These are phyloP conservation scores for Yarrowia yakushimensis DNA, from an alignment of 805 yeast species.

Conservation along the genomic window DNA sequence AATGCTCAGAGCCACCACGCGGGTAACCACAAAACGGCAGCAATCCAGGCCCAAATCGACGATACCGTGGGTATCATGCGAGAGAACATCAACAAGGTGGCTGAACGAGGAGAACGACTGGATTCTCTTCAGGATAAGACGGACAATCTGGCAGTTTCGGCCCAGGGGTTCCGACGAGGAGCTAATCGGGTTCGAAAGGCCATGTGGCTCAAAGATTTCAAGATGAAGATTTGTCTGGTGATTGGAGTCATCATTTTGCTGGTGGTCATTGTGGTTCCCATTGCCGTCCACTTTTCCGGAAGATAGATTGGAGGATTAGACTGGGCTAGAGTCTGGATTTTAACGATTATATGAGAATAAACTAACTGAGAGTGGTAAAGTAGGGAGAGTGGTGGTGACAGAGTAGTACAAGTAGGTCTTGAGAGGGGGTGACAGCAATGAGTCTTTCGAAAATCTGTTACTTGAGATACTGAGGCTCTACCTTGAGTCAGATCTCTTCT, in stretches of 20 bases:
- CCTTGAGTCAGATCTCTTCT: too few relatives aligned
- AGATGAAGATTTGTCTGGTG: constrained; percentile 87
- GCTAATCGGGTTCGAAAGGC: constrained; percentile 96
- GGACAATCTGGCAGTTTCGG: constrained; percentile 84
- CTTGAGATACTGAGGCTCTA: too few relatives aligned
- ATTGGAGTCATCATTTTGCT: constrained; percentile 67
- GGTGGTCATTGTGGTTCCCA: constrained; percentile 16
- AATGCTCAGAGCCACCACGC: not conserved
- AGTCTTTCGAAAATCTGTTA: too few relatives aligned
- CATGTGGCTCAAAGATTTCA: constrained; percentile 99
- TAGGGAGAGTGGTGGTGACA: too few relatives aligned
- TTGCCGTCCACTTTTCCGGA: constrained; percentile 12
- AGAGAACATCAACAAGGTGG: constrained; percentile 92
- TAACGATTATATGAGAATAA: not conserved
- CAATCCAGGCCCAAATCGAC: constrained; percentile 86
- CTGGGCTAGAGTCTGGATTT: not conserved
- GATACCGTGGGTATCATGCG: constrained; percentile 98
- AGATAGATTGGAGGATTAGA: too few relatives aligned
- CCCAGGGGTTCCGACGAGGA: constrained; percentile 92
- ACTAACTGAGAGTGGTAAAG: not conserved
- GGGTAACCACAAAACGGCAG: constrained; percentile 56
- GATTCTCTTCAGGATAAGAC: constrained; percentile 92
- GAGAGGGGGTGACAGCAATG: too few relatives aligned
- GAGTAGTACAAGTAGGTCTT: too few relatives aligned
- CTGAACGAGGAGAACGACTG: constrained; percentile 89